Evolutionary conservation across 2,329 filamentous ascomycete genomes (phyloP).

Genomic region (Cladobotryum mycophilum): DNA sequence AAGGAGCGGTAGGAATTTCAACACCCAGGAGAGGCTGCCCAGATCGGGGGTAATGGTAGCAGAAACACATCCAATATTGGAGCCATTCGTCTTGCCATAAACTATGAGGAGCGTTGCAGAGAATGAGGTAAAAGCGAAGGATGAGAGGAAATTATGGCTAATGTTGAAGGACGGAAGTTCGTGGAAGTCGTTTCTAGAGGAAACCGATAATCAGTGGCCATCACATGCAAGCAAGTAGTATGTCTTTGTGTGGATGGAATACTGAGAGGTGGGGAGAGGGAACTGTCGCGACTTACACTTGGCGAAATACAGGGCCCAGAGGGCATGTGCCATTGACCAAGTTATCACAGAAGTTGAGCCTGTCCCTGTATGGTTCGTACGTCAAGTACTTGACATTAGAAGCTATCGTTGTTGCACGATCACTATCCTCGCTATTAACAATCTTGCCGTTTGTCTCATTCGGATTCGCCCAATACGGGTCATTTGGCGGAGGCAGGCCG

Average conservation of each 20-base stretch:
- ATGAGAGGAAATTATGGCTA: conserved; percentile 67
- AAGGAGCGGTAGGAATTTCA: conserved; percentile 70
- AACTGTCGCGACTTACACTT: conserved; percentile 28
- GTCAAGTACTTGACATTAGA: conserved; percentile 66
- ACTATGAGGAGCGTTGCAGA: conserved; percentile 66
- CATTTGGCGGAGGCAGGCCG: conserved; percentile 53
- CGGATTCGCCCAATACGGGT: conserved; percentile 56
- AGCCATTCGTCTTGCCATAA: conserved; percentile 60
- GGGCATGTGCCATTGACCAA: conserved; percentile 64
- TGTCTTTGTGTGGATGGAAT: neutral
- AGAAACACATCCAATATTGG: conserved; percentile 71
- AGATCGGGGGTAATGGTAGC: conserved; percentile 80
- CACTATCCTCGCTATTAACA: conserved; percentile 40
- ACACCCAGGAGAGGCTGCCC: conserved; percentile 59
- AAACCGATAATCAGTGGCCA: neutral
- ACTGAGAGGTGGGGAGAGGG: neutral
- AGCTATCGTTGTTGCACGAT: conserved; percentile 65
- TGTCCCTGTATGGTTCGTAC: conserved; percentile 60
- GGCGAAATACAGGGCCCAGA: conserved; percentile 61
- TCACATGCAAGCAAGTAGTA: neutral
- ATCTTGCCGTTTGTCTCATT: conserved; percentile 70
- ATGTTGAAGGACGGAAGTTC: conserved; percentile 67
- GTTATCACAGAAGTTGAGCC: conserved; percentile 60
- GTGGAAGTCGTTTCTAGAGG: conserved; percentile 28
- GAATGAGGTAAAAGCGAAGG: conserved; percentile 81